These are phyloP conservation scores for Vitis cinerea DNA, from an alignment of 164 flowering plant species.

Conservation along the genomic window DNA sequence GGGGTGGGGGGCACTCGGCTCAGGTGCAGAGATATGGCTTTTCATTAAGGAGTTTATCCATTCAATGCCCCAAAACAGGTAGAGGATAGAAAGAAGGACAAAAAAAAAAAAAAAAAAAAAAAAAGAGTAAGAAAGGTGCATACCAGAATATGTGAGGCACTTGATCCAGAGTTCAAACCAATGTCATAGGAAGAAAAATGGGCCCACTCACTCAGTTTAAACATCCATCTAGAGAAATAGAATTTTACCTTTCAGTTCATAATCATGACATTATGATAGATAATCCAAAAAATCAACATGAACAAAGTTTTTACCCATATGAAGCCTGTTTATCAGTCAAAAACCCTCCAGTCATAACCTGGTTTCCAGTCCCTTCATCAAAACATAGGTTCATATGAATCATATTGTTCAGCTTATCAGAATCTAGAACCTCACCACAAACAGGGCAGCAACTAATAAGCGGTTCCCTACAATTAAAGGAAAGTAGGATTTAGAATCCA, in stretches of 20 bases:
- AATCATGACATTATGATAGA: no score
- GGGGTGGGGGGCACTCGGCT: no score
- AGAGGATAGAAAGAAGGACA: background rate
- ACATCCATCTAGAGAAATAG: constrained; percentile 69
- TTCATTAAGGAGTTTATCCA: no score
- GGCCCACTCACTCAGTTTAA: constrained; percentile 95
- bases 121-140: constrained; percentile 1
- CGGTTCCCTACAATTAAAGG: constrained; percentile 33
- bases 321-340: constrained; percentile 93
- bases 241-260: background rate
- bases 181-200: constrained; percentile 82
- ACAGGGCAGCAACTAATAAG: constrained; percentile 42
- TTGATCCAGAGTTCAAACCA: constrained; percentile 81
- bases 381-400: constrained; percentile 89
- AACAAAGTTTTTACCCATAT: constrained; percentile 61
- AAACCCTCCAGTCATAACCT: constrained; percentile 90
- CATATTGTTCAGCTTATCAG: constrained; percentile 65
- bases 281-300: background rate
- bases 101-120: background rate
- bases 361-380: constrained; percentile 93
- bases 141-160: constrained; percentile 89
- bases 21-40: no score
- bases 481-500: background rate
- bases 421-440: constrained; percentile 50
- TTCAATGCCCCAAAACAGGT: background rate